A percentile compares a stretch with the other conserved stretches of the same genome.
Evolutionary conservation across 2,329 filamentous ascomycete species (phyloP).

Genomic region (Truncatella angustata): DNA sequence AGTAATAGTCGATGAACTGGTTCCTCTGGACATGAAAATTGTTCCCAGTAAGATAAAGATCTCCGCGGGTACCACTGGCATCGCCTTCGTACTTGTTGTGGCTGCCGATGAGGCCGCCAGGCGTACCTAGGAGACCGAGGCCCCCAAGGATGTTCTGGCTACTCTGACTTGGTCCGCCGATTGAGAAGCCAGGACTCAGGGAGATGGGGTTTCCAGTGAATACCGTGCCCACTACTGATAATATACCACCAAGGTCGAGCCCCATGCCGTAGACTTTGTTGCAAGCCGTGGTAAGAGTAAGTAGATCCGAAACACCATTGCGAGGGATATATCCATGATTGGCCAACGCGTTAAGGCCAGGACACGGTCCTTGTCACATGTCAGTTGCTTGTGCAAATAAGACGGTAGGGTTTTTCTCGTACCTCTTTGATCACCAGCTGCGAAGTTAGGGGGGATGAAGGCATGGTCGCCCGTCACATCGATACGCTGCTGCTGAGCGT

Average conservation of each 20-base stretch:
- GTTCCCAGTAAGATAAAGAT: conserved; percentile 49
- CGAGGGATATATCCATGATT: conserved; percentile 12
- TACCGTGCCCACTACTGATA: conserved; percentile 42
- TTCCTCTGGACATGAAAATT: conserved; percentile 47
- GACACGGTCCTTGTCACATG: conserved; percentile 10
- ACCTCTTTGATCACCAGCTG: conserved; percentile 25
- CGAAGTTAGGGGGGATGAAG: background rate
- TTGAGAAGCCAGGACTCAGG: conserved; percentile 45
- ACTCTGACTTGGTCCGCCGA: conserved; percentile 39
- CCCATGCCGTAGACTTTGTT: conserved; percentile 40
- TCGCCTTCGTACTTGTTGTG: conserved; percentile 56
- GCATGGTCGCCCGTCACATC: background rate
- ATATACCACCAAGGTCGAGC: conserved; percentile 35
- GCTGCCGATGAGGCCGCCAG: conserved; percentile 44
- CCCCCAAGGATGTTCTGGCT: conserved; percentile 37
- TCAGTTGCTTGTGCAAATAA: background rate
- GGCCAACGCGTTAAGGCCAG: conserved; percentile 11
- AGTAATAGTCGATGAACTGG: conserved; percentile 47
- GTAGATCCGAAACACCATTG: conserved; percentile 1
- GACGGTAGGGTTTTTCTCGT: background rate
- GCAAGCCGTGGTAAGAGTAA: background rate
- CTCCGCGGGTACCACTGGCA: conserved; percentile 47
- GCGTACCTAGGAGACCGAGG: conserved; percentile 37
- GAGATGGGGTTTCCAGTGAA: conserved; percentile 48
- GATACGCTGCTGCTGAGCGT: background rate